A percentile compares a stretch with the other conserved stretches of the same genome.
These are phyloP conservation scores for Porogramme epimiltina DNA, from an alignment of 1,284 basidiomycete genomes.

Conservation along the genomic window DNA sequence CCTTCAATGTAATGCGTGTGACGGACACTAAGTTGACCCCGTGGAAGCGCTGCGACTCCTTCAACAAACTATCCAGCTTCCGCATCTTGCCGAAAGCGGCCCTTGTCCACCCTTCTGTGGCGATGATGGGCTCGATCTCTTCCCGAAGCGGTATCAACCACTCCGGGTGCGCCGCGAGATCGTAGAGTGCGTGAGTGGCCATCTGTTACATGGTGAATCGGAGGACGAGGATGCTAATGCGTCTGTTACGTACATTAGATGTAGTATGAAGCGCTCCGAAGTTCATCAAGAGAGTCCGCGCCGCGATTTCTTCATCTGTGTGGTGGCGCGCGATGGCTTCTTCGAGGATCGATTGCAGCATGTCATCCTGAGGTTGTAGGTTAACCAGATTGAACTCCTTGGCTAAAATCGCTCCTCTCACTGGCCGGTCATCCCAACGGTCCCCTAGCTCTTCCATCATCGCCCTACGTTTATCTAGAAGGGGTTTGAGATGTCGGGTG, in stretches of 20 bases:
- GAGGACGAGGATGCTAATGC: constrained; percentile 32
- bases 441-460: constrained; percentile 11
- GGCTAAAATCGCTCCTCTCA: background rate
- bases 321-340: background rate
- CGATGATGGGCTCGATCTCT: constrained; percentile 42
- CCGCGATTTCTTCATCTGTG: background rate
- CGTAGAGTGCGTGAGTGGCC: constrained; percentile 38
- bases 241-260: background rate
- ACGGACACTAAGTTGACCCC: constrained; percentile 36
- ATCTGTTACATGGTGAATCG: constrained; percentile 42
- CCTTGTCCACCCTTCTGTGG: constrained; percentile 45
- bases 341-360: background rate
- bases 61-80: constrained; percentile 55
- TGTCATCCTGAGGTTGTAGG: background rate
- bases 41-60: constrained; percentile 45
- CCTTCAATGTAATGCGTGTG: constrained; percentile 36
- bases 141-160: constrained; percentile 45
- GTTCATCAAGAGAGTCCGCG: background rate
- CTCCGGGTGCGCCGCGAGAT: constrained; percentile 41
- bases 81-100: constrained; percentile 44
- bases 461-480: background rate
- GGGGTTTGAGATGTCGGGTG: background rate
- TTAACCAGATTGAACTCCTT: too few species aligned
- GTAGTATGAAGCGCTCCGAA: constrained; percentile 1
- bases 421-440: too few species aligned